Evolutionary conservation across 2,329 filamentous ascomycete species (phyloP), one percentile per base, ranked within the genome.

Genomic region (Xylaria sp.): DNA sequence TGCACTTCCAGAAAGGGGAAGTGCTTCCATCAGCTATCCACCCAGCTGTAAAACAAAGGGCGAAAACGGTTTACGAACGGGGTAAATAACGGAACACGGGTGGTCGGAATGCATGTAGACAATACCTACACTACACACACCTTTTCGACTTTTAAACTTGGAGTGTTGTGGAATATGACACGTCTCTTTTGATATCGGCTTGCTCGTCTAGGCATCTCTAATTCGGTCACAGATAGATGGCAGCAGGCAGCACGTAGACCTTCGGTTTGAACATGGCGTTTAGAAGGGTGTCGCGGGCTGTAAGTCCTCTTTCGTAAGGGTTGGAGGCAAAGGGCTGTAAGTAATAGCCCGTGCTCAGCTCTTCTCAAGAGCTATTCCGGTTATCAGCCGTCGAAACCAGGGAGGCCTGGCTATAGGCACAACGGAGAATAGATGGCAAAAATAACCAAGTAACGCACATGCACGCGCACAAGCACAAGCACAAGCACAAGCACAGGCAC

Each of bases 1-100:
- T 28, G 60, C 25, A 20, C n/a, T 25, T 67, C 68, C 68, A 61
- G 56, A 70, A 70, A 46, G 39, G 46, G 64, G 56, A 70, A 70
- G 31, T 54, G 62, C 28, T 54, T 51, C 25, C 18, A 46, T 56
- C 25, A 39, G 33, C 33, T 36, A 28, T 36, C 20, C 41, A 46
- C 18, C 12, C 41, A 46, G 41, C 41, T 33, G 48, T 33, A 8
- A 46, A 46, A 1, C 7, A 46, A 20, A 18, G 4, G 41, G 48
- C n/a, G 8, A 12, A 62, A 66, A 69, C 67, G 58, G 67, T 62
- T 66, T 41, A 13, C 13, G 15, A 10, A 62, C 62, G 41, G 66
- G 9, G 33, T 10, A 36, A 46, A 57, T 33, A 68, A 64, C 66
- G 66, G 66, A 60, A 28, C 6, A 23, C 43, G 8, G 8, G 43